phyloP scores from a whole-genome alignment of 805 yeast genomes.

The Maudiozyma barnettii region DNA sequence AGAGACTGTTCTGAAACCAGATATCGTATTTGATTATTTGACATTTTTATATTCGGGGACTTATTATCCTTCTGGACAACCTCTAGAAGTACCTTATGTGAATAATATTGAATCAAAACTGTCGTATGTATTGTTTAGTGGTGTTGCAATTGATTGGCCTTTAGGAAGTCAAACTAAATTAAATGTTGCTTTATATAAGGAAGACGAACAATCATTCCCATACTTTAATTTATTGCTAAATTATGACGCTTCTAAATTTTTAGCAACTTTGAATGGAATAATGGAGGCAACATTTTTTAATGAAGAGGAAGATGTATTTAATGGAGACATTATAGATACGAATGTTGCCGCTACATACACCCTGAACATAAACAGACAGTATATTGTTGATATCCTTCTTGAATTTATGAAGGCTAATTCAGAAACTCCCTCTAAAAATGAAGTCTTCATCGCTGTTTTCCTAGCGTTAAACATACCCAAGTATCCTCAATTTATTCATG shows the following conservation, averaged over 20 bases:
- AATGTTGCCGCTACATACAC: conserved; percentile 15
- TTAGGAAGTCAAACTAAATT: conserved; percentile 29
- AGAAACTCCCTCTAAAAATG: conserved; percentile 25
- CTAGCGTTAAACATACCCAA: conserved; percentile 76
- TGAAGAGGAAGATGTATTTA: conserved; percentile 34
- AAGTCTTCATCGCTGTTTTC: conserved; percentile 46
- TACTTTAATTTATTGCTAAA: conserved; percentile 51
- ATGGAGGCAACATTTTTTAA: conserved; percentile 74
- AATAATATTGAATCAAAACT: conserved; percentile 37
- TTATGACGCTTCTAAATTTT: conserved; percentile 47
- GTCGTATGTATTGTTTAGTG: conserved; percentile 52
- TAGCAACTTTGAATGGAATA: conserved; percentile 66
- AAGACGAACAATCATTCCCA: conserved; percentile 53
- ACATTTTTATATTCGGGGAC: conserved; percentile 66
- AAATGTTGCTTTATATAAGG: conserved; percentile 20
- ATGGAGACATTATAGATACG: conserved; percentile 12
- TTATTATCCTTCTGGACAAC: conserved; percentile 64
- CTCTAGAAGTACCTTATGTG: conserved; percentile 31
- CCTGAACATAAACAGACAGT: conserved; percentile 53
- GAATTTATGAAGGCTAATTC: conserved; percentile 39
- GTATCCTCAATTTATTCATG: conserved; percentile 68
- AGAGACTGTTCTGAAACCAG: neutral
- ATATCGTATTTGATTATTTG: conserved; percentile 49
- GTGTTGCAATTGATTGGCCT: conserved; percentile 42
- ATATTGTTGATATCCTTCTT: conserved; percentile 60